Base-by-base conservation (phyloP, 495 filamentous ascomycete genomes). In the Aspergillus coremiiformis region DNA sequence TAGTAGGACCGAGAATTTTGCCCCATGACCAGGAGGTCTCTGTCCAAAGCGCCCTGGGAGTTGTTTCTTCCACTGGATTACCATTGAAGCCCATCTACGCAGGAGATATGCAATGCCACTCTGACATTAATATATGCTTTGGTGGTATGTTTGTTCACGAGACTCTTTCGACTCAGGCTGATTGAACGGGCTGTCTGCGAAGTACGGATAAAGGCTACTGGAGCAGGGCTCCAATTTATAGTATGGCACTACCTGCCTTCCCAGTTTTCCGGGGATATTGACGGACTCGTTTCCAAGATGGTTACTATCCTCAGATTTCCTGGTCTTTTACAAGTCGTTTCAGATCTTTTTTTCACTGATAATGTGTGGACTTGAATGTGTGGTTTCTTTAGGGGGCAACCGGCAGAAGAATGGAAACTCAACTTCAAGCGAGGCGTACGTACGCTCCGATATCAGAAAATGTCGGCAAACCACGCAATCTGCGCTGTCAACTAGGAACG, bases 211-310 rank as follows among this genome's bases (percentile, higher is more conserved):
- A n/a, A 19, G 6, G 44, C 17, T 14, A 7, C 6, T 19, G 27
- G 19, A 35, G 19, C 26, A 1, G 26, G 44, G n/a, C n/a, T n/a
- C n/a, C n/a, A n/a, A n/a, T n/a, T n/a, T n/a, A n/a, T n/a, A n/a
- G n/a, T n/a, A n/a, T n/a, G n/a, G n/a, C n/a, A n/a, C n/a, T n/a
- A n/a, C n/a, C n/a, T n/a, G n/a, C n/a, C n/a, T n/a, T n/a, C n/a
- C n/a, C n/a, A 81, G 61, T 20, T 78, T 59, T 20, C 82, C 82
- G n/a, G 81, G 76, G 22, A 73, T 76, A 17, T 76, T 61, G 33
- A 79, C 82, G 1, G 81, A 73, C 51, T 78, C 46, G 47, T 84
- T 74, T 22, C 79, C 79, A 14, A 70, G 68, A 62, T 89, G 89
- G 60, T 80, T 78, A n/a, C n/a, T n/a, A n/a, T n/a, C n/a, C n/a